A percentile compares a stretch with the other conserved stretches of the same genome.
phyloP scores from a whole-genome alignment of 495 filamentous ascomycete species.

The Schizothecium vesticola region DNA sequence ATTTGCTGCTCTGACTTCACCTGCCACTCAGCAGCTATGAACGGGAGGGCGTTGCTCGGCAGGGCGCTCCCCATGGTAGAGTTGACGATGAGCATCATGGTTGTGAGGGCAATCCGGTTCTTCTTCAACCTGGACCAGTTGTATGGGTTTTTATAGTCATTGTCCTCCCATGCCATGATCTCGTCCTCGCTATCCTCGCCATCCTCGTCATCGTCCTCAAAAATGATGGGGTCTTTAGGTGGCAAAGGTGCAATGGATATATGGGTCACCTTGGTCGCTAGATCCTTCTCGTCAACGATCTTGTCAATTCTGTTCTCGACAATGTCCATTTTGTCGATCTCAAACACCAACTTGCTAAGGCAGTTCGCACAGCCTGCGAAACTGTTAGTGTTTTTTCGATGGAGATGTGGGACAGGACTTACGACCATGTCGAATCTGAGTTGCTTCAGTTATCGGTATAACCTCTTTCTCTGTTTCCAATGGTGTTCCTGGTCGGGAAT shows the following conservation, averaged over 20 bases:
- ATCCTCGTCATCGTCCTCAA: slow-evolving; percentile 9
- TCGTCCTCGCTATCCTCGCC: slow-evolving; percentile 22
- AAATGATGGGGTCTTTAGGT: slow-evolving; percentile 5
- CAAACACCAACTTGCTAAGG: slow-evolving; percentile 22
- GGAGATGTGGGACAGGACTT: neutral
- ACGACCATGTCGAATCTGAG: slow-evolving; percentile 2
- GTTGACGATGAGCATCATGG: slow-evolving; percentile 64
- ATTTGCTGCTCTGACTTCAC: slow-evolving; percentile 51
- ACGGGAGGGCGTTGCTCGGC: slow-evolving; percentile 56
- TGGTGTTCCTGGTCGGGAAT: neutral
- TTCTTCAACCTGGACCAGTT: slow-evolving; percentile 58
- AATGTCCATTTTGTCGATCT: slow-evolving; percentile 34
- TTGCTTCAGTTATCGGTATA: neutral
- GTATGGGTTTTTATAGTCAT: slow-evolving; percentile 51
- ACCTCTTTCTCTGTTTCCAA: neutral
- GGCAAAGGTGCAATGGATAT: neutral
- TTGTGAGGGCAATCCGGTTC: slow-evolving; percentile 47
- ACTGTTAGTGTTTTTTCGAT: neutral
- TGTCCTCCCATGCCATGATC: slow-evolving; percentile 45
- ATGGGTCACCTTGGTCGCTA: neutral
- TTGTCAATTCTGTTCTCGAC: neutral
- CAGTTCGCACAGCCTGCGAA: neutral
- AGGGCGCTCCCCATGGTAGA: slow-evolving; percentile 67
- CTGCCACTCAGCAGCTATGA: slow-evolving; percentile 53
- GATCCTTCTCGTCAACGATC: neutral